phyloP scores from a whole-genome alignment of 1,284 basidiomycete species.

The Leccinum subatratum region DNA sequence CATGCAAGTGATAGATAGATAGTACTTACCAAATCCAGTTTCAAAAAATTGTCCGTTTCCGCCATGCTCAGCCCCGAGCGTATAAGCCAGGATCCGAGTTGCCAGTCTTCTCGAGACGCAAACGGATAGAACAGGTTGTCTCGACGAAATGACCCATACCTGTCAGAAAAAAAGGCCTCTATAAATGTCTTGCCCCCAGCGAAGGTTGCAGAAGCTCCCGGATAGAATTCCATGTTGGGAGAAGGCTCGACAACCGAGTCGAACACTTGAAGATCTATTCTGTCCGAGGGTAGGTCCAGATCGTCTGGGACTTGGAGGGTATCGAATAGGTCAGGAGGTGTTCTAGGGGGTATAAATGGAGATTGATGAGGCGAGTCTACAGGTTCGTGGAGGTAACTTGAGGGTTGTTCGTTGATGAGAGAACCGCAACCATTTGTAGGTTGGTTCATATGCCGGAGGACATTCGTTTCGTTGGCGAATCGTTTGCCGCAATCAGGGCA shows the following conservation, averaged over 20 bases:
- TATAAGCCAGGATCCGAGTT: background rate
- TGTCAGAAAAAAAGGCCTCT: background rate
- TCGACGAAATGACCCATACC: background rate
- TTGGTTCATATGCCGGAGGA: conserved; percentile 2
- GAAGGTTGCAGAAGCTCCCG: background rate
- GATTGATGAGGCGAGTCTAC: background rate
- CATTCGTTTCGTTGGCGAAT: background rate
- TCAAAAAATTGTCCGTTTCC: background rate
- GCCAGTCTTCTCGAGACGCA: background rate
- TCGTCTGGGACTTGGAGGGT: background rate
- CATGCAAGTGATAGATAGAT: background rate
- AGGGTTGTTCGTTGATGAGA: background rate
- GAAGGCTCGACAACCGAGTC: background rate
- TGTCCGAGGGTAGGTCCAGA: background rate
- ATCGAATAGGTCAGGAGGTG: background rate
- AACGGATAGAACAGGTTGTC: background rate
- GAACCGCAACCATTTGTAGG: background rate
- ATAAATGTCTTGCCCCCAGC: background rate
- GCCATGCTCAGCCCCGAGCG: background rate
- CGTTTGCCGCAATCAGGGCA: background rate
- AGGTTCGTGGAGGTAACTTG: background rate
- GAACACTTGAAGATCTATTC: too few species aligned
- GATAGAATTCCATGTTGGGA: background rate
- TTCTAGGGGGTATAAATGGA: background rate
- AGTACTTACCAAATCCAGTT: background rate